Evolutionary conservation across 345 rosid species (phyloP), one percentile per base, ranked within the genome.

Genomic region (Barbarea vulgaris): DNA sequence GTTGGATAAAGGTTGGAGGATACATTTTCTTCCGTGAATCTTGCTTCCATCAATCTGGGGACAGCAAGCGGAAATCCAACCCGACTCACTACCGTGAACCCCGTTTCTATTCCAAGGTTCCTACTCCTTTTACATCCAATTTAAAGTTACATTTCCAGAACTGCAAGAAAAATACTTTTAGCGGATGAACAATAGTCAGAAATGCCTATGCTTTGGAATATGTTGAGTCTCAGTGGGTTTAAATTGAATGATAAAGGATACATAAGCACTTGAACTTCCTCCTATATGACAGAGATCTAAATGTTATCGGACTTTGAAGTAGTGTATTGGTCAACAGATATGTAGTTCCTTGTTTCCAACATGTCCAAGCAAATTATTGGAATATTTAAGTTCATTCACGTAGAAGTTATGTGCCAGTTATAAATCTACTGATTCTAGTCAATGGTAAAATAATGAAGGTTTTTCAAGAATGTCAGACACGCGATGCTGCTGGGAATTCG

Each of bases 61-160:
- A 93, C 80, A 79, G 84, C 61, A 91, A 88, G 81, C 78, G 96
- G 44, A 96, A 91, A 74, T 55, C 69, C 62, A 91, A 91, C 75
- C 99, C 98, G 6, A 87, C 99, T 72, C 99, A 91, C 81, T 96
- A 96, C 82, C 93, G 97, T 63, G 99, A 96, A 75, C 99, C 99
- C 54, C 86, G 95, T 77, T 96, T 83, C 84, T 96, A 96, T 74
- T 80, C 98, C 24, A 87, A 93, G 98, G 99, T 77, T 70, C 48
- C 81, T 63, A 71, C 55, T 47, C 21, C 63, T 22, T 53, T 44
- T 73, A 10, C 6, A 47, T 37, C 24, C 28, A 13, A 13, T 18
- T 51, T 3, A 58, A 4, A 19, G 0, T 12, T 57, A 17, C 46
- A 34, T 24, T 64, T 30, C 1, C 28, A 5, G 1, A 13, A 69